Evolutionary conservation across 306 rosid genomes (phyloP).

Genomic region (Begonia masoniana): DNA sequence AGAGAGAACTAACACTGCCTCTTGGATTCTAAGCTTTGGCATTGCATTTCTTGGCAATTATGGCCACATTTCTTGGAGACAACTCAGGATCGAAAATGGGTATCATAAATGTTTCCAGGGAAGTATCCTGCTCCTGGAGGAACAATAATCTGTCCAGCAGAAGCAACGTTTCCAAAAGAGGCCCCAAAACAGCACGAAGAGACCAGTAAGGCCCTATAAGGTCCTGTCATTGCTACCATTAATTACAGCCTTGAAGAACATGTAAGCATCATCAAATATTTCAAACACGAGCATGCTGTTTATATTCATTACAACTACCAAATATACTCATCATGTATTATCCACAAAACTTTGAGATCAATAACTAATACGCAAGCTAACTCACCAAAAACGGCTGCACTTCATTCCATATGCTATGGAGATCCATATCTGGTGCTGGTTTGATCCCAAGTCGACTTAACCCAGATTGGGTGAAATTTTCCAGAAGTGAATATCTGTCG

Average conservation of each 20-base stretch:
- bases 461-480: constrained; percentile 57
- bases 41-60: constrained; percentile 50
- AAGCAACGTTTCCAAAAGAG: constrained; percentile 73
- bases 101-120: constrained; percentile 43
- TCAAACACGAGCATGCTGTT: too few species aligned
- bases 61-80: constrained; percentile 85
- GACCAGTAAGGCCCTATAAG: constrained; percentile 86
- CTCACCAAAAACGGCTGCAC: constrained; percentile 51
- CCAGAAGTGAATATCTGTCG: constrained; percentile 32
- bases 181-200: constrained; percentile 89
- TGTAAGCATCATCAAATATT: neutral
- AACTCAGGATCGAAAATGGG: constrained; percentile 70
- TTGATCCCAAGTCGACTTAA: constrained; percentile 50
- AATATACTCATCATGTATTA: too few species aligned
- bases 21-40: too few species aligned
- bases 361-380: constrained; percentile 4
- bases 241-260: constrained; percentile 6
- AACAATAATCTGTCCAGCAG: constrained; percentile 81
- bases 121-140: constrained; percentile 72
- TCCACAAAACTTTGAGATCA: too few species aligned
- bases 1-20: too few species aligned
- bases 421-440: constrained; percentile 30
- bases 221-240: constrained; percentile 33
- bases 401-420: constrained; percentile 55
- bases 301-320: too few species aligned